Evolutionary conservation across 495 filamentous ascomycete species (phyloP).

Genomic region (Tuber borchii): DNA sequence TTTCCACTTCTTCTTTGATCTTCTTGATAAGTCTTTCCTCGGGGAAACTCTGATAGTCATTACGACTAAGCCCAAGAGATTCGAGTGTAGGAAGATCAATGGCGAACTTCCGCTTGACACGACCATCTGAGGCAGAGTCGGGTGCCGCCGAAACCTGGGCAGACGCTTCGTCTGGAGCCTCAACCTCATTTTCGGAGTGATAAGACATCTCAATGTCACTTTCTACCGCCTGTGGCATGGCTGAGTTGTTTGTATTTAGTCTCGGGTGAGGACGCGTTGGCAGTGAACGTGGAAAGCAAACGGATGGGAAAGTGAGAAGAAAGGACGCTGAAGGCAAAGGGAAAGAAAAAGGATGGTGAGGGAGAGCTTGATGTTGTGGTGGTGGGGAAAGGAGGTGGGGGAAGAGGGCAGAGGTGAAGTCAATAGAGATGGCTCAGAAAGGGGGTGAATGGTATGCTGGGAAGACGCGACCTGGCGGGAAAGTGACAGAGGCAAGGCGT

Average conservation of each 20-base stretch:
- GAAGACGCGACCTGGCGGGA: neutral
- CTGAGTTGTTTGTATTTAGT: neutral
- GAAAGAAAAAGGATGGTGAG: neutral
- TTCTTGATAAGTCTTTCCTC: conserved; percentile 4
- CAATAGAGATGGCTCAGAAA: neutral
- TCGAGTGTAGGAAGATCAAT: conserved; percentile 18
- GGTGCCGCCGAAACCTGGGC: neutral
- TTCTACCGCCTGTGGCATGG: neutral
- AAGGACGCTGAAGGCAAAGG: neutral
- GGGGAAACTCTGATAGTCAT: conserved; percentile 27
- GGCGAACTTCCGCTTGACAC: neutral
- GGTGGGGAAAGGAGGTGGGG: neutral
- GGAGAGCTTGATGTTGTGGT: neutral
- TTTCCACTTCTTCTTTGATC: neutral
- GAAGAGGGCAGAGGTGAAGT: neutral
- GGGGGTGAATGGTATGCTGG: neutral
- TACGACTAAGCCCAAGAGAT: conserved; percentile 13
- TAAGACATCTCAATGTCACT: neutral
- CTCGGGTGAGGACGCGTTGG: neutral
- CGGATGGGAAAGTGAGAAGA: neutral
- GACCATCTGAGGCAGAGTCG: neutral
- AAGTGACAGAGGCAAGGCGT: neutral
- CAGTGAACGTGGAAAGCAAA: neutral
- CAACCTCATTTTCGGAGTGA: neutral
- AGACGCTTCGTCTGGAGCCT: neutral